These are phyloP conservation scores for Beta macrorhiza DNA, from an alignment of 179 eudicot genomes.

Conservation along the genomic window DNA sequence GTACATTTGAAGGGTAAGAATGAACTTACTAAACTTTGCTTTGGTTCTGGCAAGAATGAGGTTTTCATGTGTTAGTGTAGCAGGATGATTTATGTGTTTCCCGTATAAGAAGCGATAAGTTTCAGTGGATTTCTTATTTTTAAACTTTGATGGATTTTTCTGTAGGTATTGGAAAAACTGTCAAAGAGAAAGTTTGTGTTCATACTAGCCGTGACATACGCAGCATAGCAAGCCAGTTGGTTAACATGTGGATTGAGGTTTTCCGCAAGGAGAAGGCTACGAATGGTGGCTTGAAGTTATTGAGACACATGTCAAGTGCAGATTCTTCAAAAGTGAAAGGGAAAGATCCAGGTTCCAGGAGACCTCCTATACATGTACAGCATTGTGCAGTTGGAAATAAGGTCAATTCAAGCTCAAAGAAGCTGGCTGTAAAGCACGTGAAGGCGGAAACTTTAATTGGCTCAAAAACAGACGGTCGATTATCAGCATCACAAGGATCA, in stretches of 20 bases:
- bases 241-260: slow-evolving; percentile 89
- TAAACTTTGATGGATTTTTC: slow-evolving; percentile 5
- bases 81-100: not conserved
- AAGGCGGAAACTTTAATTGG: slow-evolving; percentile 42
- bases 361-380: slow-evolving; percentile 54
- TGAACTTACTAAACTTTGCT: not conserved
- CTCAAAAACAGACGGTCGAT: slow-evolving; percentile 42
- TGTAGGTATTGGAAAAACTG: slow-evolving; percentile 93
- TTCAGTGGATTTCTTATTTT: not conserved
- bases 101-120: not conserved
- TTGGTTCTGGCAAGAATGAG: not conserved
- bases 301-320: slow-evolving; percentile 53
- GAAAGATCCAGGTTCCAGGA: slow-evolving; percentile 48
- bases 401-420: slow-evolving; percentile 41
- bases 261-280: slow-evolving; percentile 95
- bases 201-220: slow-evolving; percentile 99
- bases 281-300: slow-evolving; percentile 61
- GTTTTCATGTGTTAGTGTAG: not conserved
- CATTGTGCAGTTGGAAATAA: slow-evolving; percentile 43
- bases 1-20: not conserved
- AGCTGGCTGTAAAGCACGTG: slow-evolving; percentile 44
- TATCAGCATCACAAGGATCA: slow-evolving; percentile 47
- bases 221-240: slow-evolving; percentile 93
- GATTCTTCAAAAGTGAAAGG: slow-evolving; percentile 62
- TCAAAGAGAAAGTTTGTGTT: slow-evolving; percentile 96